Evolutionary conservation across 1,284 basidiomycete species (phyloP).

Genomic region (Sanguinoderma infundibulare): DNA sequence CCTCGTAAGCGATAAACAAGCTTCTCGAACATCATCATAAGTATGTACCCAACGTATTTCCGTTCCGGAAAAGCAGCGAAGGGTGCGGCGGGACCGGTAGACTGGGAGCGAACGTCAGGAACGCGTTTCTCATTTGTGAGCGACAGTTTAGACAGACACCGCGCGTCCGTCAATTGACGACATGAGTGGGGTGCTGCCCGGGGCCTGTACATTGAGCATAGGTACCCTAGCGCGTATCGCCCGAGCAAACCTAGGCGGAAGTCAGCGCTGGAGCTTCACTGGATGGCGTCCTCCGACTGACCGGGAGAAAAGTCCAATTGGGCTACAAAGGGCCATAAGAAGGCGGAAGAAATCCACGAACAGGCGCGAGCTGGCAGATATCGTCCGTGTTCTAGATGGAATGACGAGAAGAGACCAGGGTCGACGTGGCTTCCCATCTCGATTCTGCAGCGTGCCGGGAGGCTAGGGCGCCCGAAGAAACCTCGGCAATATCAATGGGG

Average conservation of each 20-base stretch:
- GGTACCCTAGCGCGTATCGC: slow-evolving; percentile 8
- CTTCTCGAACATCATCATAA: background rate
- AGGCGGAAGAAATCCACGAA: slow-evolving; percentile 4
- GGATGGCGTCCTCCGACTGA: slow-evolving; percentile 14
- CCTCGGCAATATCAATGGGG: slow-evolving; percentile 3
- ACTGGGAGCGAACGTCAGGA: background rate
- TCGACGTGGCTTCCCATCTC: slow-evolving; percentile 15
- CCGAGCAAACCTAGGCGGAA: slow-evolving; percentile 17
- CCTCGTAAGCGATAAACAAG: background rate
- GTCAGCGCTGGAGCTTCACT: background rate
- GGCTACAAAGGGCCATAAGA: slow-evolving; percentile 15
- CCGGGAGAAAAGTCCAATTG: slow-evolving; percentile 17
- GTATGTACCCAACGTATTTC: background rate
- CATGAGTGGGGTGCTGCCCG: slow-evolving; percentile 8
- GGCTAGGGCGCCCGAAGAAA: slow-evolving; percentile 7
- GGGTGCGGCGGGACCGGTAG: background rate
- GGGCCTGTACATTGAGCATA: slow-evolving; percentile 1
- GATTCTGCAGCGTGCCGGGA: slow-evolving; percentile 3
- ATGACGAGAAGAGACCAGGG: slow-evolving; percentile 12
- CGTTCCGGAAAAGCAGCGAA: background rate
- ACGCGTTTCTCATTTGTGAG: background rate
- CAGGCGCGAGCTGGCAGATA: slow-evolving; percentile 5
- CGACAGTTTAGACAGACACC: background rate
- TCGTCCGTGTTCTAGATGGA: slow-evolving; percentile 11
- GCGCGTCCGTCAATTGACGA: background rate